Base-by-base conservation (phyloP, 208 protist genomes). In the Trypanosomatidae sp. region DNA sequence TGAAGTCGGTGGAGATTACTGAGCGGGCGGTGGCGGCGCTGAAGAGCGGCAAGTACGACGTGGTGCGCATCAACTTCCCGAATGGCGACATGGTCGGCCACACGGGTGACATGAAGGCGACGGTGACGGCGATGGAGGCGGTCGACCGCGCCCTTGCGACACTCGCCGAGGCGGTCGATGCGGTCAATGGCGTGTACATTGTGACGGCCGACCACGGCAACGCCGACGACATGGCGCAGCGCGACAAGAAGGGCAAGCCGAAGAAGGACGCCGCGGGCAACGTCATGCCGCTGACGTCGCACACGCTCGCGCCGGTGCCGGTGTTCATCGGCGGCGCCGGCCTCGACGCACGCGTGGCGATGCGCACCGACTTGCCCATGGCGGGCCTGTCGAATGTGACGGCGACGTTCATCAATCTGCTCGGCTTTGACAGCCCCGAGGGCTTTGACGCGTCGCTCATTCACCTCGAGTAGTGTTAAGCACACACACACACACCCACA, bases 11-110 rank as follows among this genome's bases (percentile, higher is more conserved):
- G 23, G 93, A 96, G 51, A 94, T 97, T 52, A 97, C 93, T 11
- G 78, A 77, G 24, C 53, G 57, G 16, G 55, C 88, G 13, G 86
- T 95, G 48, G 89, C 84, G 43, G 93, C 93, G 6, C 59, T 97
- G 26, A 75, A 82, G 61, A 88, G 70, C 54, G 74, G 71, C 45
- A 80, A 85, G 55, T 96, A 92, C 75, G 83, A 95, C 53, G 59
- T 94, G 23, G 63, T 97, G 23, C 84, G 93, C 48, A 78, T 95
- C 55, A 97, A 97, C 76, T 95, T 85, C 51, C 88, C 93, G 39
- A 97, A 97, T 64, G 75, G 78, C 33, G 94, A 97, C 49, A 97
- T 97, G 94, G 94, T 97, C 33, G 94, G 94, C 45, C 94, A 97
- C 87, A 97, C 91, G 21, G 94, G 94, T 37, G 82, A 94, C 49